Base-by-base conservation (phyloP, 2,329 filamentous ascomycete genomes). In the Paraconiothyrium brasiliense region DNA sequence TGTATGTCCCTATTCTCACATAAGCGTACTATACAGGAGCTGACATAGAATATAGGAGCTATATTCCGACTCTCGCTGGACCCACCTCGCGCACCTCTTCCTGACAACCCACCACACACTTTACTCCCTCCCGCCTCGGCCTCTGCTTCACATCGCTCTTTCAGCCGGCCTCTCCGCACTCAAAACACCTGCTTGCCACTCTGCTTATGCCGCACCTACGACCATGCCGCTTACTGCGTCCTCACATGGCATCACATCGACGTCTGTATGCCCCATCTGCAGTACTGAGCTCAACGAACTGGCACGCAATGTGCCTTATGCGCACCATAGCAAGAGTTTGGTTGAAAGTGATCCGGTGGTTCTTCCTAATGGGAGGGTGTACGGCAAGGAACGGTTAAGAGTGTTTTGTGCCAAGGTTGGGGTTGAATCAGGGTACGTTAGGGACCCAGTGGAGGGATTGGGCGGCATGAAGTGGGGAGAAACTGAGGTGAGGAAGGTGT, bases 151-250 rank as follows among this genome's bases (percentile, higher is more conserved):
- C 79, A 91, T 96, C 64, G 95, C 95, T 13, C 87, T 99, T 10
- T 93, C 91, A 0, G 93, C 94, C 0, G 95, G 95, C 8, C 86
- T 99, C 10, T 97, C 94, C 0, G 94, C 95, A 1, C 89, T 99
- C 67, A 99, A 99, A 79, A 98, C 95, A 0, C 95, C 95, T 0
- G 90, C 93, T 16, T 99, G 95, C 76, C 94, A 98, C 80, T 91
- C 90, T 1, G 82, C 84, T 24, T 85, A 85, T 68, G 82, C 86
- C 4, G 85, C 86, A 0, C 85, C 86, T 10, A 85, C 81, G 14
- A 83, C 83, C 20, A 80, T 82, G 68, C 74, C 78, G n/a, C 83
- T 82, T 48, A 84, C 82, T 32, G 86, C 90, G 0, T 89, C 88
- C 1, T 90, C 80, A 4, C 43, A 47, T 13, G 11, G 24, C 39